Percentiles rank a stretch among this genome's conserved stretches.
Conservation (phyloP, 257 asterid genomes). For the Craterostigma plantagineum region DNA sequence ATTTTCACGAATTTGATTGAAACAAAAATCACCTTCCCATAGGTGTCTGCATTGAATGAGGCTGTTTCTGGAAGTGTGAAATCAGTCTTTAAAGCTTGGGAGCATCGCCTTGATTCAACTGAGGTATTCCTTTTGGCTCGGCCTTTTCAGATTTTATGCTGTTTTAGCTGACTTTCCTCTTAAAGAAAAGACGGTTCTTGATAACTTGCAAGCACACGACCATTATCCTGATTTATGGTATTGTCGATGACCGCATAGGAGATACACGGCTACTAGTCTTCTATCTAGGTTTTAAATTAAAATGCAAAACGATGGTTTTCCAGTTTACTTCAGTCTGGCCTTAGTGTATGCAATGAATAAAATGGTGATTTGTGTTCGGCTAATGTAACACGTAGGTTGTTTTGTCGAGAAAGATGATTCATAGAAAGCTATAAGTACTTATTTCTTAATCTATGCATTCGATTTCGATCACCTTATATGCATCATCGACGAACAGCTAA, state of each 20-base stretch:
- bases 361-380: no score
- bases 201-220: no score
- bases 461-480: no score
- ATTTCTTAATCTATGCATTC: neutral
- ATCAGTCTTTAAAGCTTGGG: conserved; percentile 89
- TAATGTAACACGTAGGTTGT: no score
- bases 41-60: conserved; percentile 91
- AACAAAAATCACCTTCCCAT: conserved; percentile 8
- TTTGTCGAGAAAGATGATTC: neutral
- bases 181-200: neutral
- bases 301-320: no score
- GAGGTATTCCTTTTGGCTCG: conserved; percentile 36
- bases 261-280: no score
- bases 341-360: no score
- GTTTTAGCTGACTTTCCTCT: conserved; percentile 2
- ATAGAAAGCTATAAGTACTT: neutral
- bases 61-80: conserved; percentile 79
- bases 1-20: neutral
- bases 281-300: no score
- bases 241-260: no score
- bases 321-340: no score
- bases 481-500: no score
- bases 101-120: conserved; percentile 59
- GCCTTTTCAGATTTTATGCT: conserved; percentile 2
- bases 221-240: no score